Percentiles rank a stretch among this genome's conserved stretches.
Evolutionary conservation across 306 rosid genomes (phyloP).

Genomic region (Cicer pinnatifidum): DNA sequence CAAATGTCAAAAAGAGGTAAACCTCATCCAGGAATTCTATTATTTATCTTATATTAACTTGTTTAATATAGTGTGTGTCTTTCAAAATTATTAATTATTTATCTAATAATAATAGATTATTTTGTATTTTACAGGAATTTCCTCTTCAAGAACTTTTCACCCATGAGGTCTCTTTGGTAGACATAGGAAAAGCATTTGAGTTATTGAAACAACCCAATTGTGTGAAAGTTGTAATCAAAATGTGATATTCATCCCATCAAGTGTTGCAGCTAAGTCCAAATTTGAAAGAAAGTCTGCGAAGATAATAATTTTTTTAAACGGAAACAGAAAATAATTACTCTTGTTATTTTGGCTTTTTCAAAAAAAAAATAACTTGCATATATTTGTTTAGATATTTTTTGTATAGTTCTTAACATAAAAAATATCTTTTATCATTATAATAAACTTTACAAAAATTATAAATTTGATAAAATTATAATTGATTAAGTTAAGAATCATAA

Average conservation of each 20-base stretch:
- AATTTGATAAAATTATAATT: too few species aligned
- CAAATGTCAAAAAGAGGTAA: conserved; percentile 55
- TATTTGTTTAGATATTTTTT: background rate
- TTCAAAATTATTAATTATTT: too few species aligned
- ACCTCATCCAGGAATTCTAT: background rate
- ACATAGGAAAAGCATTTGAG: conserved; percentile 50
- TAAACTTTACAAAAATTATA: too few species aligned
- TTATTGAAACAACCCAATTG: conserved; percentile 51
- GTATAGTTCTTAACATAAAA: too few species aligned
- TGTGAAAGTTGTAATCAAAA: conserved; percentile 57
- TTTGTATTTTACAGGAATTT: conserved; percentile 49
- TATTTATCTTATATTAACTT: too few species aligned
- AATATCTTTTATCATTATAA: too few species aligned
- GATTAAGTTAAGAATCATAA: too few species aligned
- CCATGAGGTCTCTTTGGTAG: conserved; percentile 48
- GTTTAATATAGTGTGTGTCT: too few species aligned
- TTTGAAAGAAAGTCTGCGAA: too few species aligned
- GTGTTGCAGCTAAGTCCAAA: background rate
- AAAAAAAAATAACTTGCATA: background rate
- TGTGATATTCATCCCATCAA: conserved; percentile 22
- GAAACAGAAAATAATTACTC: too few species aligned
- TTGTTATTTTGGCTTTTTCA: background rate
- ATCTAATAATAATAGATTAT: background rate
- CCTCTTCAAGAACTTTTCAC: conserved; percentile 57
- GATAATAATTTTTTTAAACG: too few species aligned